These are phyloP conservation scores for Xenosphaeropsis pyriputrescens DNA, from an alignment of 2,329 filamentous ascomycete species.

Conservation along the genomic window DNA sequence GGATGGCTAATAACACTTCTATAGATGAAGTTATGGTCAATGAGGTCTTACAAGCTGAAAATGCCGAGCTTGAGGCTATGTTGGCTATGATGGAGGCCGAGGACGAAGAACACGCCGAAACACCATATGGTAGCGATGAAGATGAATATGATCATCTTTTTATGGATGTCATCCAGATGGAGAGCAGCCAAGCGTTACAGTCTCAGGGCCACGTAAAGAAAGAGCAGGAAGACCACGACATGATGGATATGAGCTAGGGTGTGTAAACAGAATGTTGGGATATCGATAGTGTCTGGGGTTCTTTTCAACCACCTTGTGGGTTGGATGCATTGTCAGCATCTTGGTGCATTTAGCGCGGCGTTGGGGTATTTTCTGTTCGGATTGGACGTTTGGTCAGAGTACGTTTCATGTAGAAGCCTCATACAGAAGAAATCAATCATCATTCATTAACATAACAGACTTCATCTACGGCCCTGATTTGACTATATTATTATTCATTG, in stretches of 20 bases:
- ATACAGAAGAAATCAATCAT: no score
- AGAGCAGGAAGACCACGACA: slow-evolving; percentile 14
- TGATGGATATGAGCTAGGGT: slow-evolving; percentile 14
- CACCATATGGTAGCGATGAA: slow-evolving; percentile 28
- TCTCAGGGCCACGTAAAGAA: slow-evolving; percentile 9
- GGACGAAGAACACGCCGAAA: slow-evolving; percentile 2
- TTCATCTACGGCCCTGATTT: no score
- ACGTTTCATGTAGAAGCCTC: no score
- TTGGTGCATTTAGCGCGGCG: slow-evolving; percentile 9
- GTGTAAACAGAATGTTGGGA: no score
- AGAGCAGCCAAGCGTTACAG: slow-evolving; percentile 12
- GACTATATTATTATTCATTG: slow-evolving; percentile 28
- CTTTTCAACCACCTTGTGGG: no score
- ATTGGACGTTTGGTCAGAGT: no score
- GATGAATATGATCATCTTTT: slow-evolving; percentile 51
- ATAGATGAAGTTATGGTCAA: slow-evolving; percentile 30
- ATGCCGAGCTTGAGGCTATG: slow-evolving; percentile 42
- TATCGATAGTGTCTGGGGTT: no score
- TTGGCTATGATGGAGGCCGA: slow-evolving; percentile 29
- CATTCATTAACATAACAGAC: no score
- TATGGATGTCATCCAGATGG: slow-evolving; percentile 43
- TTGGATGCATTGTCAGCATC: slow-evolving; percentile 2
- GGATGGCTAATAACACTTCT: slow-evolving; percentile 1
- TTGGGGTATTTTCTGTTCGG: slow-evolving; percentile 3
- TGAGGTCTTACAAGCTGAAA: slow-evolving; percentile 32